Conservation (phyloP, 2,329 filamentous ascomycete genomes). For the Aspergillus sp. region DNA sequence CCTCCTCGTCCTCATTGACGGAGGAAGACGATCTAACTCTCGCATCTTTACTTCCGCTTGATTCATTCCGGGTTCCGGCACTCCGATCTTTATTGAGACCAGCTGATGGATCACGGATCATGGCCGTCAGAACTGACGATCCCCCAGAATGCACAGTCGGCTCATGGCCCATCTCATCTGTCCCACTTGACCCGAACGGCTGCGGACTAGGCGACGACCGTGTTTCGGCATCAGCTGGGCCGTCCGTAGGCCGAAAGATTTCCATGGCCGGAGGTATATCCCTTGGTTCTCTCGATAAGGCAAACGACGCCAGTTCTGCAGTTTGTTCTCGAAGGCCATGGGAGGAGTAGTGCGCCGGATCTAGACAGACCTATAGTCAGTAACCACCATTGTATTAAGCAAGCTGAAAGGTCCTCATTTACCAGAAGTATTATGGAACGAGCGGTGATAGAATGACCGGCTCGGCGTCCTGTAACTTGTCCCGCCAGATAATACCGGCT, state of each 20-base stretch:
- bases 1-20: constrained; percentile 16
- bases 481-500: constrained; percentile 30
- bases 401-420: background rate
- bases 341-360: constrained; percentile 71
- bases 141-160: constrained; percentile 27
- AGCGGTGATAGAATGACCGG: constrained; percentile 47
- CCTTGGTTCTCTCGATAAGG: constrained; percentile 56
- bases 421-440: constrained; percentile 45
- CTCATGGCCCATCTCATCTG: constrained; percentile 16
- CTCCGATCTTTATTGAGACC: constrained; percentile 17
- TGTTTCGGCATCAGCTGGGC: background rate
- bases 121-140: constrained; percentile 51
- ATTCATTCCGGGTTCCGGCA: constrained; percentile 14
- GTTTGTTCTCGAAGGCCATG: constrained; percentile 82
- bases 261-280: constrained; percentile 31
- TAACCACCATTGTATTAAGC: background rate
- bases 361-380: constrained; percentile 47
- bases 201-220: constrained; percentile 25
- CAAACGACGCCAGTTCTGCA: constrained; percentile 80
- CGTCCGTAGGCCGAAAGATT: constrained; percentile 24
- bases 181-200: constrained; percentile 12
- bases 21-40: constrained; percentile 14
- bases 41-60: constrained; percentile 11
- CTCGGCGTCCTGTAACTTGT: constrained; percentile 42
- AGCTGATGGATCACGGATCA: constrained; percentile 46